Conservation (phyloP, 2,329 filamentous ascomycete species). For the Aspergillus persii region DNA sequence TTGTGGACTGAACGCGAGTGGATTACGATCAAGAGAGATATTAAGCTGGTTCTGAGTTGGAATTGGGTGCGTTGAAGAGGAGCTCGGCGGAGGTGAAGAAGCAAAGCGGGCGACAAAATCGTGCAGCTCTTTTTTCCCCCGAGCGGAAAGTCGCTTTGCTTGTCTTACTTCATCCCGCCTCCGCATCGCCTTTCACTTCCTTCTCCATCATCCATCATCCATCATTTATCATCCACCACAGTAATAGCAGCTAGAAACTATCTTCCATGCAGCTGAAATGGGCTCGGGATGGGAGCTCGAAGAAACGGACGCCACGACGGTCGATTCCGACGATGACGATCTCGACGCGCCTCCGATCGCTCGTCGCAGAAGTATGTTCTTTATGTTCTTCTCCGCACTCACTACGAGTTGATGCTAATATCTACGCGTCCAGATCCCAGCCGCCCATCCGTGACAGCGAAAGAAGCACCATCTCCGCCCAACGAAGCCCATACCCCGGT, state of each 20-base stretch:
- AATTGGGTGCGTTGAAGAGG: background rate
- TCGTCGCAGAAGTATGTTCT: conserved; percentile 11
- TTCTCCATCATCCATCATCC: background rate
- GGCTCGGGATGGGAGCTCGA: conserved; percentile 24
- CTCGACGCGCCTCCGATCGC: conserved; percentile 37
- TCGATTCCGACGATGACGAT: conserved; percentile 41
- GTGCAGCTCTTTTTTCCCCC: conserved; percentile 9
- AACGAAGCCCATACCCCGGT: background rate
- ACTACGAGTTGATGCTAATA: conserved; percentile 15
- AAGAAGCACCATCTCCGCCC: background rate
- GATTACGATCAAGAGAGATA: background rate
- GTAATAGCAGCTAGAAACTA: background rate
- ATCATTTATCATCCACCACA: background rate
- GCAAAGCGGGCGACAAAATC: conserved; percentile 6
- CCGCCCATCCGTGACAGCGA: background rate
- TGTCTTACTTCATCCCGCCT: conserved; percentile 16
- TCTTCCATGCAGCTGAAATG: conserved; percentile 21
- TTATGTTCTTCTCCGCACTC: conserved; percentile 1
- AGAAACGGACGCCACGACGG: conserved; percentile 24
- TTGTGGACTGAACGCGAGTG: background rate
- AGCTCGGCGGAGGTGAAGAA: background rate
- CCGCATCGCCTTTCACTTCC: conserved; percentile 4
- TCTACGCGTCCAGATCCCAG: conserved; percentile 6
- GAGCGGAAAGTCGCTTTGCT: background rate
- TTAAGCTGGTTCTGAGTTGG: background rate